phyloP scores from a whole-genome alignment of 768 basidiomycete genomes.

The Lactarius deliciosus region DNA sequence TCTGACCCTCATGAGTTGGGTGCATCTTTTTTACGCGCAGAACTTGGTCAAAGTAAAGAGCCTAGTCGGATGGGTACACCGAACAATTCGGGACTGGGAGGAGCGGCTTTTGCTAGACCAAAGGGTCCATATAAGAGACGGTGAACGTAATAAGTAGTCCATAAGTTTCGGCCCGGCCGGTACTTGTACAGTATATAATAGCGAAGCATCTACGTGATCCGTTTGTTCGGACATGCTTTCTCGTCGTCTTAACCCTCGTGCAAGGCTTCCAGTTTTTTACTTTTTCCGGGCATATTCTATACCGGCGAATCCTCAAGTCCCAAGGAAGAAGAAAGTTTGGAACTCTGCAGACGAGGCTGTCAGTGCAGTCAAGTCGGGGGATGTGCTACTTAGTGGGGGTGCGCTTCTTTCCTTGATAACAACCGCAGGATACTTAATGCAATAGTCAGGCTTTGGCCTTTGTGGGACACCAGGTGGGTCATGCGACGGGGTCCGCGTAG shows the following conservation, averaged over 20 bases:
- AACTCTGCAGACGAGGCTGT: slow-evolving; percentile 79
- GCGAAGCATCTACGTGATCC: background rate
- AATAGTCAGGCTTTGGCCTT: slow-evolving; percentile 72
- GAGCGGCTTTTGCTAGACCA: slow-evolving; percentile 64
- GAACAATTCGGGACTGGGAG: slow-evolving; percentile 34
- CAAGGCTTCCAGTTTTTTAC: slow-evolving; percentile 5
- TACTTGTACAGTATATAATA: background rate
- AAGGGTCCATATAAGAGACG: slow-evolving; percentile 63
- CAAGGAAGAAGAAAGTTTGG: slow-evolving; percentile 67
- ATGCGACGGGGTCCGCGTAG: background rate
- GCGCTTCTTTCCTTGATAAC: slow-evolving; percentile 31
- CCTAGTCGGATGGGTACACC: slow-evolving; percentile 29
- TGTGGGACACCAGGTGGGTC: slow-evolving; percentile 80
- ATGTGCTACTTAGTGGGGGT: slow-evolving; percentile 82
- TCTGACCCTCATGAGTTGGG: slow-evolving; percentile 75
- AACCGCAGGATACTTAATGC: slow-evolving; percentile 3
- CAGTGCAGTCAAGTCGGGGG: slow-evolving; percentile 77
- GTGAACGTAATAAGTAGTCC: slow-evolving; percentile 9
- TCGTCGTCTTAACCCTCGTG: slow-evolving; percentile 5
- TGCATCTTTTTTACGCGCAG: slow-evolving; percentile 57
- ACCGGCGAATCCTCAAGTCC: slow-evolving; percentile 33
- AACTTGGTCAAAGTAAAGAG: slow-evolving; percentile 45
- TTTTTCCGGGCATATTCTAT: slow-evolving; percentile 20
- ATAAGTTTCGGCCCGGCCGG: background rate
- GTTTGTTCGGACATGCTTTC: slow-evolving; percentile 8